Evolutionary conservation across 1,139 yeast species (phyloP).

Genomic region (Yamadazyma kanchanaburiensis): DNA sequence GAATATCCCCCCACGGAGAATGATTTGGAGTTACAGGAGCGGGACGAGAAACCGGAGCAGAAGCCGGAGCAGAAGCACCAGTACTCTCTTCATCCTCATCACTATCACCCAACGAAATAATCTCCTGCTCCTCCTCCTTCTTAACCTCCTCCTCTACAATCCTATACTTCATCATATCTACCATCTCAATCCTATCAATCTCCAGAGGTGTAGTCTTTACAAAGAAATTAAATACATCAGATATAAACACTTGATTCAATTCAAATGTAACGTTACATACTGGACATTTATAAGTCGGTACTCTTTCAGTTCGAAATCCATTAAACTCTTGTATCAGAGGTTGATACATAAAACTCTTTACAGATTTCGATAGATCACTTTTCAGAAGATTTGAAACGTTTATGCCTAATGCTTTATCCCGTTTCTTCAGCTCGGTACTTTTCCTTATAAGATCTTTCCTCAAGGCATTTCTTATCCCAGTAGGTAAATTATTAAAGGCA

Average conservation of each 20-base stretch:
- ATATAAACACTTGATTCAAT: conserved; percentile 33
- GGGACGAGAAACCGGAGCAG: no score
- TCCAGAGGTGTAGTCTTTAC: conserved; percentile 37
- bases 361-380: conserved; percentile 5
- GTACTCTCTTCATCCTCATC: no score
- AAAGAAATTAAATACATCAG: conserved; percentile 42
- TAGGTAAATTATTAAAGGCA: conserved; percentile 33
- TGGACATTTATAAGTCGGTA: conserved; percentile 37
- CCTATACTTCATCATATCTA: conserved; percentile 33
- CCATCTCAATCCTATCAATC: conserved; percentile 34
- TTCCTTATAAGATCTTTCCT: conserved; percentile 25
- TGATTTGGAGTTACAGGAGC: no score
- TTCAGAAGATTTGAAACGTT: conserved; percentile 1
- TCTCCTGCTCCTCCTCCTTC: conserved; percentile 16
- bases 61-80: no score
- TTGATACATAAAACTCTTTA: conserved; percentile 11
- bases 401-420: conserved; percentile 7
- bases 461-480: conserved; percentile 24
- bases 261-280: conserved; percentile 36
- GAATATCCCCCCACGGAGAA: no score
- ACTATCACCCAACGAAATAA: conserved; percentile 26
- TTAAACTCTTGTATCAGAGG: conserved; percentile 11
- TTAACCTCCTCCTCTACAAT: conserved; percentile 25
- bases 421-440: conserved; percentile 22
- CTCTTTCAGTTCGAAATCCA: conserved; percentile 2